Conservation (phyloP, 768 basidiomycete genomes). For the Pholiota conissans region DNA sequence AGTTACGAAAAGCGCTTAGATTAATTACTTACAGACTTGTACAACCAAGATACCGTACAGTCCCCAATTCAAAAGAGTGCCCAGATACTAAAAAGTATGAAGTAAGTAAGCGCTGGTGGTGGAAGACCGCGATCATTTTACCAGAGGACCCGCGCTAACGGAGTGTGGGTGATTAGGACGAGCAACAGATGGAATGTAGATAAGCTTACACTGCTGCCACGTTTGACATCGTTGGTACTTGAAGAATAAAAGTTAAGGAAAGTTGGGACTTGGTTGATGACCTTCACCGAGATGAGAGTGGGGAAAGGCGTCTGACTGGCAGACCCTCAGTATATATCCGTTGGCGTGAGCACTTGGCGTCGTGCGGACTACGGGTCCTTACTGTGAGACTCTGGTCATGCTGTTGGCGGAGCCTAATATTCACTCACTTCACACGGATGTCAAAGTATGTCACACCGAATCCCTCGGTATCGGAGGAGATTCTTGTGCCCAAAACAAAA, state of each 20-base stretch:
- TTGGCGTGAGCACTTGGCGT: not conserved
- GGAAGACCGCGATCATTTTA: not conserved
- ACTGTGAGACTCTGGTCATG: not conserved
- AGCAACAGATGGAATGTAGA: not conserved
- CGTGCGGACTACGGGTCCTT: not conserved
- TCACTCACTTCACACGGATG: slow-evolving; percentile 3
- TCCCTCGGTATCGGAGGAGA: slow-evolving; percentile 1
- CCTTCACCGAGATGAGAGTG: slow-evolving; percentile 1
- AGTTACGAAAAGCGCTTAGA: not conserved
- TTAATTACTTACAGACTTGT: slow-evolving; percentile 6
- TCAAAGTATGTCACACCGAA: not conserved
- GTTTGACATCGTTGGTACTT: not conserved
- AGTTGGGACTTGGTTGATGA: not conserved
- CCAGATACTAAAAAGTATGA: slow-evolving; percentile 1
- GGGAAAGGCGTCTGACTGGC: not conserved
- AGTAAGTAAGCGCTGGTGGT: too few relatives aligned
- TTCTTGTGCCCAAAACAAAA: not conserved
- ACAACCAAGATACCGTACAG: slow-evolving; percentile 4
- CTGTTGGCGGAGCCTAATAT: not conserved
- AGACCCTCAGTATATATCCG: slow-evolving; percentile 5
- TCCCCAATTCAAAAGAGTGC: slow-evolving; percentile 6
- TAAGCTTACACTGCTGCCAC: slow-evolving; percentile 3
- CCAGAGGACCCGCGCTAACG: slow-evolving; percentile 3
- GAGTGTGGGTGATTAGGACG: not conserved
- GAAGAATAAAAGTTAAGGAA: not conserved